Percentiles rank a stretch among this genome's conserved stretches.
These are phyloP conservation scores for Alternaria panax DNA, from an alignment of 2,329 filamentous ascomycete genomes.

Conservation along the genomic window DNA sequence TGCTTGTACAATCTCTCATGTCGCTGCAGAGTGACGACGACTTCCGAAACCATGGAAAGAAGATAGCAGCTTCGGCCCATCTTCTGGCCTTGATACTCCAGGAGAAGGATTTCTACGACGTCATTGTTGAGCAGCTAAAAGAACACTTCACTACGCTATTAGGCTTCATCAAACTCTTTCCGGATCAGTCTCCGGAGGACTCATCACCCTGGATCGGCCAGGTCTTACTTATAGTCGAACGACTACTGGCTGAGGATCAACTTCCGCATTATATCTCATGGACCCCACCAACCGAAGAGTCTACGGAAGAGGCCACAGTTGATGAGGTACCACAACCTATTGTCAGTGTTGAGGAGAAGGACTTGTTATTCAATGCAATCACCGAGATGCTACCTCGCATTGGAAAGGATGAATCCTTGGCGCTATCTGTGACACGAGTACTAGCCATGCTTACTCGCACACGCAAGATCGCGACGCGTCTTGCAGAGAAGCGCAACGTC, in stretches of 20 bases:
- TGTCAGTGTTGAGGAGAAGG: constrained; percentile 70
- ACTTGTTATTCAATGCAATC: constrained; percentile 76
- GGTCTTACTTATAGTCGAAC: constrained; percentile 87
- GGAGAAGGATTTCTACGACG: constrained; percentile 79
- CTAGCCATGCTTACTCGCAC: constrained; percentile 87
- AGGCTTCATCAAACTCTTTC: constrained; percentile 75
- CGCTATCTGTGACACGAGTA: constrained; percentile 81
- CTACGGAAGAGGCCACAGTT: constrained; percentile 60
- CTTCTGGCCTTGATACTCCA: constrained; percentile 87
- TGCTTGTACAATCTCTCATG: constrained; percentile 83
- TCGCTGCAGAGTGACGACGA: constrained; percentile 67
- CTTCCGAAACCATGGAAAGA: constrained; percentile 65
- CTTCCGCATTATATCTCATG: constrained; percentile 78
- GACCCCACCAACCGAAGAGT: constrained; percentile 63
- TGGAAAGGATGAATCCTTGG: constrained; percentile 85
- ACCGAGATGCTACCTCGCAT: constrained; percentile 84
- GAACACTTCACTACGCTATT: constrained; percentile 79
- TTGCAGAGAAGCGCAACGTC: constrained; percentile 88
- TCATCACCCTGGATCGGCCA: constrained; percentile 93
- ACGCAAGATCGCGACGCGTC: constrained; percentile 73
- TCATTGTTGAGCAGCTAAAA: constrained; percentile 76
- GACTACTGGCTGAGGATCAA: constrained; percentile 86
- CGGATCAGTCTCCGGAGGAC: constrained; percentile 74
- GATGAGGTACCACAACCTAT: constrained; percentile 68
- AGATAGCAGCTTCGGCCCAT: constrained; percentile 90